Conservation (phyloP, 192 early-diverging fungal species). For the Ambispora gerdemannii region DNA sequence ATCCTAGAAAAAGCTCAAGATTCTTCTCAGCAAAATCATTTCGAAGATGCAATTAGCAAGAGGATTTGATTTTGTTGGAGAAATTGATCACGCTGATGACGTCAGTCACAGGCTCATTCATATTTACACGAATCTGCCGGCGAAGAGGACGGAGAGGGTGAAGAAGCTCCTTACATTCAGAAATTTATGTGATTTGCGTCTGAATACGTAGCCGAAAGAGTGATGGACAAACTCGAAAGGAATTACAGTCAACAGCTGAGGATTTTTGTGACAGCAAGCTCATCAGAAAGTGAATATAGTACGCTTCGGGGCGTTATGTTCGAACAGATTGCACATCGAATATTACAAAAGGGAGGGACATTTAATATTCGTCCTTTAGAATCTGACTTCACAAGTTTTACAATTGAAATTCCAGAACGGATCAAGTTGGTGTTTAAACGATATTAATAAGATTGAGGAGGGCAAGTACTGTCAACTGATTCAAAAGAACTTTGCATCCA, state of each 20-base stretch:
- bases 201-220: background rate
- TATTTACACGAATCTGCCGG: background rate
- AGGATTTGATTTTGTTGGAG: background rate
- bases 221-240: background rate
- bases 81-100: background rate
- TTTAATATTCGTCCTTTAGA: constrained; percentile 16
- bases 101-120: background rate
- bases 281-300: background rate
- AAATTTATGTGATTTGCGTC: constrained; percentile 10
- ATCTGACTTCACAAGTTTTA: background rate
- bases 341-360: background rate
- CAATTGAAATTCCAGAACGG: background rate
- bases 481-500: background rate
- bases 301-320: background rate
- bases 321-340: constrained; percentile 5
- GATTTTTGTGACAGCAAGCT: background rate
- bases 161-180: background rate
- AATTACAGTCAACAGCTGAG: background rate
- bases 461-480: background rate
- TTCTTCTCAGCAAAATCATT: background rate
- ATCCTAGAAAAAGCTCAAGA: background rate
- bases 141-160: background rate
- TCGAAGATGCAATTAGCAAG: background rate
- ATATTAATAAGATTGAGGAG: background rate
- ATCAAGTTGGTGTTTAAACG: background rate